Conservation (phyloP, 1,139 yeast species). For the Taphrina confusa region DNA sequence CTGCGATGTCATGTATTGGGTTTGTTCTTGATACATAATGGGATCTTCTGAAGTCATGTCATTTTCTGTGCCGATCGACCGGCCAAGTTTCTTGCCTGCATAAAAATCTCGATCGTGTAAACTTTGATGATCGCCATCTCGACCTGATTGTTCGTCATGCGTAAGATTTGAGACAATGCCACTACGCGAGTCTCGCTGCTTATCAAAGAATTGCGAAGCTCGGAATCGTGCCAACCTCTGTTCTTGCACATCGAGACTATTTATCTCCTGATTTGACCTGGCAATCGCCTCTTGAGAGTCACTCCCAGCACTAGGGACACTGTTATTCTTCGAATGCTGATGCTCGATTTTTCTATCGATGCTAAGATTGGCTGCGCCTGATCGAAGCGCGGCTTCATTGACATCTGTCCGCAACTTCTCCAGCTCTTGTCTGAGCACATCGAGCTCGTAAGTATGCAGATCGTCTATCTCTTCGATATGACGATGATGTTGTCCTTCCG, state of each 20-base stretch:
- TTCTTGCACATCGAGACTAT: background rate
- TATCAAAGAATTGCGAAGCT: background rate
- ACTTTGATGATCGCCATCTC: too few relatives aligned
- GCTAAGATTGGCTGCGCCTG: too few relatives aligned
- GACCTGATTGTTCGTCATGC: background rate
- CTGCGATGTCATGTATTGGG: too few relatives aligned
- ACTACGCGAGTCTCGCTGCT: slow-evolving; percentile 2
- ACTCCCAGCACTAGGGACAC: background rate
- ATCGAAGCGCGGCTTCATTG: too few relatives aligned
- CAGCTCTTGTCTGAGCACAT: background rate
- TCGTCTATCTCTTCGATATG: background rate
- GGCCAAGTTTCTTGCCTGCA: slow-evolving; percentile 1
- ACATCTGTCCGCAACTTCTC: background rate
- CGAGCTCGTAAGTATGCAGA: slow-evolving; percentile 1
- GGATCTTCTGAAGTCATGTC: too few relatives aligned
- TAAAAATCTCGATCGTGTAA: background rate
- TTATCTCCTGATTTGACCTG: background rate
- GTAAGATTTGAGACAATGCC: background rate
- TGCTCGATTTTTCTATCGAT: too few relatives aligned
- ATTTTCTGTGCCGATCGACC: too few relatives aligned
- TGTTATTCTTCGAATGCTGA: too few relatives aligned
- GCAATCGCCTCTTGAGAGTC: background rate
- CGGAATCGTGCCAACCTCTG: slow-evolving; percentile 3
- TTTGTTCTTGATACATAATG: too few relatives aligned
- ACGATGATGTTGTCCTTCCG: background rate